Evolutionary conservation across 345 rosid species (phyloP), one percentile per base, ranked within the genome.

Genomic region (Clausena lansium): DNA sequence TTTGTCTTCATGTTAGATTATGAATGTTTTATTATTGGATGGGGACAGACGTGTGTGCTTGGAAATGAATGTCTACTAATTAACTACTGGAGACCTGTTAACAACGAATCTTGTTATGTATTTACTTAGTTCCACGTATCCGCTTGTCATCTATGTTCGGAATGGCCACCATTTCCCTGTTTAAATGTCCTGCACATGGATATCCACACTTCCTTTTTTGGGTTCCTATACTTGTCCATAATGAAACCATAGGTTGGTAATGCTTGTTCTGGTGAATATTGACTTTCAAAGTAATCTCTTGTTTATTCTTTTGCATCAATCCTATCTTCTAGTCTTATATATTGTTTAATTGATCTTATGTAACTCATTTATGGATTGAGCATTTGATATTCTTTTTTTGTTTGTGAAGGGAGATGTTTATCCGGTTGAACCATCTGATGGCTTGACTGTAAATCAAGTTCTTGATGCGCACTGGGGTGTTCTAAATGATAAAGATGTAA

Each of bases 391-490:
- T 71, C 7, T n/a, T 36, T 83, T 71, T 24, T 73, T 71, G 50
- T 32, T 61, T 67, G 47, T 39, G 57, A 72, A 90, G 97, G 97
- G 97, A 62, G 97, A 92, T 85, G 97, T 92, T 80, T 91, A 92
- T 83, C 97, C 97, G 6, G 88, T 88, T 77, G 94, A 92, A 85
- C 60, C 86, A 39, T 25, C 84, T 79, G 93, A 86, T 83, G 85
- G 75, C 73, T 80, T 81, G 78, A 33, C 67, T 8, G 50, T 81
- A 76, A 87, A 84, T 77, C 93, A 83, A 79, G 86, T 92, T 83
- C 97, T 92, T 71, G 95, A 92, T 79, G 93, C 97, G 68, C 97
- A 92, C 61, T 92, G 97, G 97, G 94, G 97, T 66, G 92, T 91
- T 85, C 92, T 90, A 62, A 77, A 73, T 25, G 92, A 88, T 2